These are phyloP conservation scores for Arabis alpina DNA, from an alignment of 345 rosid genomes.

Conservation along the genomic window DNA sequence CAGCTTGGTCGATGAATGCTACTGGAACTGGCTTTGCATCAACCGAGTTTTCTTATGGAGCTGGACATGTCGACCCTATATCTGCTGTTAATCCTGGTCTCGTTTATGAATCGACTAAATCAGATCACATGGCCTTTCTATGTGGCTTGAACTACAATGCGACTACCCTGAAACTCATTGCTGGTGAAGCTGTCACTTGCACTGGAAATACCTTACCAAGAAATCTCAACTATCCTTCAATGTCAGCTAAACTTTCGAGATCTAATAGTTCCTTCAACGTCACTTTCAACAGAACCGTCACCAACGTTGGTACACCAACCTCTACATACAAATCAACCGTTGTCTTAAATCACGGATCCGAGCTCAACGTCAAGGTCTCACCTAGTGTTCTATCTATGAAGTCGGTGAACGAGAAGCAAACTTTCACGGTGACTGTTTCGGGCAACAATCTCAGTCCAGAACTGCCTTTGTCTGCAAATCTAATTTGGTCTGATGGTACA, in stretches of 20 bases:
- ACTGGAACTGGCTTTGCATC: neutral
- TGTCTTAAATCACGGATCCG: neutral
- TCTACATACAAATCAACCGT: constrained; percentile 51
- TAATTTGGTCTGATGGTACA: constrained; percentile 45
- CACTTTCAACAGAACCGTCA: constrained; percentile 55
- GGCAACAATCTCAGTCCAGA: neutral
- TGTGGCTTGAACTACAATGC: constrained; percentile 46
- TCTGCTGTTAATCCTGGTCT: constrained; percentile 52
- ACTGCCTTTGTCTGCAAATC: constrained; percentile 23
- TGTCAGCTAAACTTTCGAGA: constrained; percentile 29
- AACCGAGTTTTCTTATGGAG: constrained; percentile 54
- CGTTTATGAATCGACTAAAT: constrained; percentile 36
- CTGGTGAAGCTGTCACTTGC: constrained; percentile 50
- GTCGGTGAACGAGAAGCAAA: constrained; percentile 42
- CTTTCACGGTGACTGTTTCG: constrained; percentile 45
- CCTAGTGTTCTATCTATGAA: constrained; percentile 47
- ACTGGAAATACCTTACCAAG: constrained; percentile 4
- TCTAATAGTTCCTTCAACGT: constrained; percentile 23
- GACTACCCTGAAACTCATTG: neutral
- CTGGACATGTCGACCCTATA: constrained; percentile 60
- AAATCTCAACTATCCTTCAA: constrained; percentile 64
- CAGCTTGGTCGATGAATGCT: constrained; percentile 52
- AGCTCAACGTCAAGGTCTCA: constrained; percentile 35
- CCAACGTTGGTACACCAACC: constrained; percentile 52
- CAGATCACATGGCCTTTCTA: constrained; percentile 52